Evolutionary conservation across 768 basidiomycete species (phyloP), one percentile per base, ranked within the genome.

Genomic region (Tephrocybe sp.): DNA sequence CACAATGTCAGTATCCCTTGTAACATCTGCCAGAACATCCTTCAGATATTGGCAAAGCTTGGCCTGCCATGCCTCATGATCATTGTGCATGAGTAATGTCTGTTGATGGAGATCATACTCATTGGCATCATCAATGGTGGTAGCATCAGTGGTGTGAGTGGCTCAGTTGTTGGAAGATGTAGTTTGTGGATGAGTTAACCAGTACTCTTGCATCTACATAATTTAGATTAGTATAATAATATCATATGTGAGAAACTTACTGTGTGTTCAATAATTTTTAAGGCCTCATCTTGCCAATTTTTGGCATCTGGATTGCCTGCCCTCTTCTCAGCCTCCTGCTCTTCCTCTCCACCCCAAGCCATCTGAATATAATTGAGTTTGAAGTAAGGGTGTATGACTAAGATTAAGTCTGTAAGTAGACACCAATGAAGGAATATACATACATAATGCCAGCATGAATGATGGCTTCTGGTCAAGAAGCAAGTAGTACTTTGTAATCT

Each of bases 401-500:
- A 12, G 15, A 34, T n/a, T n/a, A 34, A 34, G 28, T 30, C 6
- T 8, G 16, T 34, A n/a, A 9, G 16, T 34, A 34, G 9, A 34
- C 6, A 34, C 5, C 16, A 15, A 34, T n/a, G 9, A 15, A 7
- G 27, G 27, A 35, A 24, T 18, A 19, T 44, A 26, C 47, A 24
- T 47, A 70, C 66, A 41, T 1, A 69, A 51, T 1, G 61, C 53
- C 0, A 66, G 58, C 2, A 69, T 49, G 48, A 48, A 60, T 6
- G 44, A 40, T 1, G 51, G 56, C 38, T 62, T 64, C 9, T 48
- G 48, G 31, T 64, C 60, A 18, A 61, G 51, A 21, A 51, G 44
- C 18, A 24, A 25, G 50, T 64, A 64, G 27, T 63, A 66, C 46
- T 62, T 62, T 5, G 27, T 9, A 0, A 71, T 40, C 49, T 68